phyloP scores from a whole-genome alignment of 257 asterid genomes.

The Salvia hispanica region DNA sequence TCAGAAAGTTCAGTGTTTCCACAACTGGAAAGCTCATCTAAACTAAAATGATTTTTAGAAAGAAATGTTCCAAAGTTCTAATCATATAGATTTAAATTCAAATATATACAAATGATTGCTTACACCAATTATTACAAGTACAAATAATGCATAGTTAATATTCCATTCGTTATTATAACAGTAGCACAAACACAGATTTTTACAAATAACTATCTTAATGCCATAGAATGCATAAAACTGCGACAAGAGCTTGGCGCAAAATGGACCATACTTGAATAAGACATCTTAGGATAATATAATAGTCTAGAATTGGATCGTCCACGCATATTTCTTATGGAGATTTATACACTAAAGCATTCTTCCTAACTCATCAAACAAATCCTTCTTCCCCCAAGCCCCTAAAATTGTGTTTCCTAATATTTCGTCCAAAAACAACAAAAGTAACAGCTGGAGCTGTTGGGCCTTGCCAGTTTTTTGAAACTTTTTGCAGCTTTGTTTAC shows the following conservation, averaged over 20 bases:
- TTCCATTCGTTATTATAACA: background rate
- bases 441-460: constrained; percentile 16
- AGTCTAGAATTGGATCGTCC: background rate
- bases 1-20: constrained; percentile 25
- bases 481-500: constrained; percentile 9
- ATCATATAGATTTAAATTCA: constrained; percentile 8
- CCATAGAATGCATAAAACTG: background rate
- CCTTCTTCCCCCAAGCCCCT: background rate
- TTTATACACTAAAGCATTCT: background rate
- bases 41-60: too few species aligned
- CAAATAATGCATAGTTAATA: background rate
- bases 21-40: constrained; percentile 21
- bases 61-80: background rate
- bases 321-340: background rate
- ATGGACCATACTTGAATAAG: background rate
- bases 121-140: background rate
- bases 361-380: background rate
- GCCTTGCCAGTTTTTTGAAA: constrained; percentile 2
- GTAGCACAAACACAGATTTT: background rate
- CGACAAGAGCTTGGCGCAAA: background rate
- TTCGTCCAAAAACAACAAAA: background rate
- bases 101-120: background rate
- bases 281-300: constrained; percentile 1
- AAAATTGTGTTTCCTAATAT: background rate
- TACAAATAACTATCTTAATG: constrained; percentile 14